Evolutionary conservation across 495 filamentous ascomycete species (phyloP).

Genomic region (Rhizodiscina lignyota): DNA sequence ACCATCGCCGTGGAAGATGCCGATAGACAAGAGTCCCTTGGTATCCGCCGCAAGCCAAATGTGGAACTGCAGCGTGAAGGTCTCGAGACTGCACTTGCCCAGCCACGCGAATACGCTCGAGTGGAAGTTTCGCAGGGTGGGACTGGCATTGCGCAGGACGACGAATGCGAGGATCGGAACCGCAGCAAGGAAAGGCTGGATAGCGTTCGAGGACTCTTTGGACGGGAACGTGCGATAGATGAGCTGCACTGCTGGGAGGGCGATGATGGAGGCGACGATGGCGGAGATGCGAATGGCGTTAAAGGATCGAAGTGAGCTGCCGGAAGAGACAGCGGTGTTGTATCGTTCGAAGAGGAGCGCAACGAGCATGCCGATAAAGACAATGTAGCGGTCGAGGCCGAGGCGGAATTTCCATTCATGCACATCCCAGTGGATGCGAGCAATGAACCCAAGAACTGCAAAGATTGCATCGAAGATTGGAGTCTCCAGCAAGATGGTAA

Average conservation of each 20-base stretch:
- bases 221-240: constrained; percentile 15
- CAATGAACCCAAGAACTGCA: no score
- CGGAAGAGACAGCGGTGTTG: no score
- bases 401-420: constrained; percentile 29
- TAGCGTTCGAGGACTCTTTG: constrained; percentile 30
- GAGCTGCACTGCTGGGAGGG: constrained; percentile 18
- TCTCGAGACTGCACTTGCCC: constrained; percentile 38
- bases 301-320: no score
- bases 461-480: constrained; percentile 25
- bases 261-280: constrained; percentile 7
- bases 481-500: constrained; percentile 24
- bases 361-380: constrained; percentile 33
- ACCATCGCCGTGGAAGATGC: constrained; percentile 21
- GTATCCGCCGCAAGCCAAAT: constrained; percentile 45
- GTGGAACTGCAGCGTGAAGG: constrained; percentile 43
- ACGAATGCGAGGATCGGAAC: constrained; percentile 35
- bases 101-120: constrained; percentile 33
- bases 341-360: no score
- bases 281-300: constrained; percentile 13
- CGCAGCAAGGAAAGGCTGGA: constrained; percentile 36
- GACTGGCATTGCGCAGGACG: constrained; percentile 31
- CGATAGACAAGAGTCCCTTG: constrained; percentile 33
- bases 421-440: constrained; percentile 27
- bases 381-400: constrained; percentile 32
- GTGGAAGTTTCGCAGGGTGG: constrained; percentile 23